Conservation (phyloP, 1,139 yeast species). For the Kodamaea fungicola region DNA sequence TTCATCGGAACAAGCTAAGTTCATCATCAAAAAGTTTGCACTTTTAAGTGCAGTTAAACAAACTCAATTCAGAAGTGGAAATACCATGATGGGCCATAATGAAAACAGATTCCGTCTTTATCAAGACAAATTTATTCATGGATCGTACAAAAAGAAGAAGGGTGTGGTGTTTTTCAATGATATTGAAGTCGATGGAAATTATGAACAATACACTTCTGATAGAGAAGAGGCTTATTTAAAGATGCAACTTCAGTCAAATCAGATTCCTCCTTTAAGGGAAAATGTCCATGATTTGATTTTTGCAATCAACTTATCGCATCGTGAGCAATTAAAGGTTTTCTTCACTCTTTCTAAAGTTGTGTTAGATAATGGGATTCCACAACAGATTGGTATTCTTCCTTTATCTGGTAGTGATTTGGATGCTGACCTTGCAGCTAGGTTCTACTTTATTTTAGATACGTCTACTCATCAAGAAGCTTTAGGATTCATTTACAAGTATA, state of each 20-base stretch:
- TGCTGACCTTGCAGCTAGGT: slow-evolving; percentile 25
- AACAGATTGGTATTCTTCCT: slow-evolving; percentile 81
- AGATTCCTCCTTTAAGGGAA: slow-evolving; percentile 65
- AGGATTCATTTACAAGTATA: slow-evolving; percentile 40
- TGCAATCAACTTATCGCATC: slow-evolving; percentile 59
- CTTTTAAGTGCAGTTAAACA: slow-evolving; percentile 34
- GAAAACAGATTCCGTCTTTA: slow-evolving; percentile 38
- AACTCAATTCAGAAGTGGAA: slow-evolving; percentile 33
- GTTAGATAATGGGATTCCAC: slow-evolving; percentile 60
- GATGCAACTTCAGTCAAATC: slow-evolving; percentile 41
- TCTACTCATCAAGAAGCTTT: slow-evolving; percentile 35
- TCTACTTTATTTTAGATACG: slow-evolving; percentile 32
- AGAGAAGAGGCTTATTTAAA: slow-evolving; percentile 38
- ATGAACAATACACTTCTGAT: slow-evolving; percentile 44
- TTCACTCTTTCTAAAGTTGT: slow-evolving; percentile 50
- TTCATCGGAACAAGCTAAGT: slow-evolving; percentile 29
- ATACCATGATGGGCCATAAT: slow-evolving; percentile 31
- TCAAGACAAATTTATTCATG: slow-evolving; percentile 30
- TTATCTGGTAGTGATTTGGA: slow-evolving; percentile 30
- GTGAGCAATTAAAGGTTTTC: slow-evolving; percentile 44
- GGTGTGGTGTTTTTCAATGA: slow-evolving; percentile 76
- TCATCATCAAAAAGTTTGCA: slow-evolving; percentile 45
- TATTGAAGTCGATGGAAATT: slow-evolving; percentile 60
- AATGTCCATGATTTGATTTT: slow-evolving; percentile 77
- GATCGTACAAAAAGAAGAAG: slow-evolving; percentile 21